phyloP scores from a whole-genome alignment of 306 rosid genomes.

The Glycine tomentella region DNA sequence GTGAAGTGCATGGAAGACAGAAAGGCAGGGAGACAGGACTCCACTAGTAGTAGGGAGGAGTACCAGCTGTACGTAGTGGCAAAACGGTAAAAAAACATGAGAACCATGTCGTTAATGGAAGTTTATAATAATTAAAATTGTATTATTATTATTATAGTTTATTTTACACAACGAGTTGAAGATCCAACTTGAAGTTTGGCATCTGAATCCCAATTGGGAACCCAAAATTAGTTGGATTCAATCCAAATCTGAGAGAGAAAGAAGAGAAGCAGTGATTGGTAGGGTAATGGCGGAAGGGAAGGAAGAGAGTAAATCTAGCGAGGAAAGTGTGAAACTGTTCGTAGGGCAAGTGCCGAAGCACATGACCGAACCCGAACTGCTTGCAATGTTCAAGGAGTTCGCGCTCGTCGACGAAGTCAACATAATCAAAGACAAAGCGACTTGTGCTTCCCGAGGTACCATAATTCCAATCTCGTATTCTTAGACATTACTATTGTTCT shows the following conservation, averaged over 20 bases:
- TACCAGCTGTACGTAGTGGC: constrained; percentile 48
- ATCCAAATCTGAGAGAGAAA: constrained; percentile 51
- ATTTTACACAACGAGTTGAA: constrained; percentile 44
- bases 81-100: constrained; percentile 31
- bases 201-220: background rate
- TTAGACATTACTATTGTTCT: background rate
- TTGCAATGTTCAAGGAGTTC: constrained; percentile 89
- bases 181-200: constrained; percentile 39
- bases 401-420: constrained; percentile 95
- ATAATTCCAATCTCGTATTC: constrained; percentile 34
- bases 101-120: constrained; percentile 25
- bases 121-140: constrained; percentile 39
- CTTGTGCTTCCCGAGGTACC: constrained; percentile 91
- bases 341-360: constrained; percentile 99
- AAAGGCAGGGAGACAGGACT: background rate
- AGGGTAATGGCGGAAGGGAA: constrained; percentile 90
- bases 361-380: constrained; percentile 87
- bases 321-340: constrained; percentile 95
- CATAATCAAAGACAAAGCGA: constrained; percentile 94
- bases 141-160: background rate
- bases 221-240: background rate
- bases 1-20: constrained; percentile 19
- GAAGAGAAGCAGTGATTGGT: constrained; percentile 36
- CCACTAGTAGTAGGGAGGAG: constrained; percentile 12
- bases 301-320: constrained; percentile 77